Conservation (phyloP, 208 protist species). For the Trichomonas tenax region DNA sequence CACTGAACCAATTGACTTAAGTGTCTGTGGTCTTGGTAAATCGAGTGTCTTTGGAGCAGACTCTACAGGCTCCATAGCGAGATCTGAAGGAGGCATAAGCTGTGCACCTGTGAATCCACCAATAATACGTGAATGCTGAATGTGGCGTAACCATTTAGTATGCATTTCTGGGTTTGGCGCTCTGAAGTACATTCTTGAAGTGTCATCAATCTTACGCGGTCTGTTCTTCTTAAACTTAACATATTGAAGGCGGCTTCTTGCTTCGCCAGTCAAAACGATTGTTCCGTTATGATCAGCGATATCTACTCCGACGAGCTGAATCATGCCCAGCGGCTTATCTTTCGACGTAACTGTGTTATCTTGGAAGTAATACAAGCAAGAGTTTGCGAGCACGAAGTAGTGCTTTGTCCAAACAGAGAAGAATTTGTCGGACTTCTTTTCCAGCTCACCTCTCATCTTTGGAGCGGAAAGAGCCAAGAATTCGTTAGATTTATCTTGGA, state of each 20-base stretch:
- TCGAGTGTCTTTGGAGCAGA: background rate
- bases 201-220: background rate
- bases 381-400: background rate
- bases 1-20: background rate
- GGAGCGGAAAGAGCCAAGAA: background rate
- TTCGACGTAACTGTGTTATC: background rate
- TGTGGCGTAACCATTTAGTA: background rate
- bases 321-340: background rate
- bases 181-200: background rate
- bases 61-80: background rate
- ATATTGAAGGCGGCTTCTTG: background rate
- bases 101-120: background rate
- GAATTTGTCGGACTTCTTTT: background rate
- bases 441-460: background rate
- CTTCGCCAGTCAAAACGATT: background rate
- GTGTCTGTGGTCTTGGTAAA: background rate
- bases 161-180: background rate
- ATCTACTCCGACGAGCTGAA: background rate
- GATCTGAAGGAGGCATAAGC: background rate
- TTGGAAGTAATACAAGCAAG: slow-evolving; percentile 7
- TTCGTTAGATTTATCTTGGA: background rate
- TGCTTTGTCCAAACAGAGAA: background rate
- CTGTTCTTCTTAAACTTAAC: background rate
- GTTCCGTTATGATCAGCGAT: background rate
- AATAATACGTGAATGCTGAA: background rate